Percentiles rank a stretch among this genome's conserved stretches.
Evolutionary conservation across 208 protist species (phyloP).

Genomic region (Spongospora subterranea): DNA sequence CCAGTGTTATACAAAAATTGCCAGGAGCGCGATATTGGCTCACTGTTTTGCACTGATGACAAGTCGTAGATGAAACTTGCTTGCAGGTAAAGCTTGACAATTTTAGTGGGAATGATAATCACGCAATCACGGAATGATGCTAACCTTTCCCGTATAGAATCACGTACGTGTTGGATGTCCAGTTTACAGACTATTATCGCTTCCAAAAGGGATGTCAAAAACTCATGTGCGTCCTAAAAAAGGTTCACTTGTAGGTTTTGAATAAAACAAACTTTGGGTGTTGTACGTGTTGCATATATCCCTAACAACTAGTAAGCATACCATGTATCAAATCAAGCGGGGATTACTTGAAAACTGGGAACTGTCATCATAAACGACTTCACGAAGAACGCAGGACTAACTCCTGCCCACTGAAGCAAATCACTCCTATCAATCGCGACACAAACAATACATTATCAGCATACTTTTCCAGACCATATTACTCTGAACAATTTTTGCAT

Average conservation of each 20-base stretch:
- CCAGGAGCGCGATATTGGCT: not conserved
- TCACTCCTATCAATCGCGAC: not conserved
- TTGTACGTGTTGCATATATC: not conserved
- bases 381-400: constrained; percentile 38
- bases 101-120: not conserved
- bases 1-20: constrained; percentile 1
- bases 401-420: not conserved
- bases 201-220: not conserved
- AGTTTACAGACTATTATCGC: not conserved
- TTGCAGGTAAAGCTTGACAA: not conserved
- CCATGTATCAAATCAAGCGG: not conserved
- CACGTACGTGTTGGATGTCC: not conserved
- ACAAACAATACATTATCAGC: not conserved
- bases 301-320: not conserved
- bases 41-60: not conserved
- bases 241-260: not conserved
- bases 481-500: constrained; percentile 3
- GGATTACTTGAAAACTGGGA: not conserved
- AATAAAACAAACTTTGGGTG: not conserved
- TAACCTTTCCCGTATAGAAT: not conserved
- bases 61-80: not conserved
- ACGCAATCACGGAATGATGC: not conserved
- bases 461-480: constrained; percentile 41
- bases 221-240: constrained; percentile 20
- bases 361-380: constrained; percentile 24